phyloP scores from a whole-genome alignment of 306 rosid species.

The Prosopis cineraria region DNA sequence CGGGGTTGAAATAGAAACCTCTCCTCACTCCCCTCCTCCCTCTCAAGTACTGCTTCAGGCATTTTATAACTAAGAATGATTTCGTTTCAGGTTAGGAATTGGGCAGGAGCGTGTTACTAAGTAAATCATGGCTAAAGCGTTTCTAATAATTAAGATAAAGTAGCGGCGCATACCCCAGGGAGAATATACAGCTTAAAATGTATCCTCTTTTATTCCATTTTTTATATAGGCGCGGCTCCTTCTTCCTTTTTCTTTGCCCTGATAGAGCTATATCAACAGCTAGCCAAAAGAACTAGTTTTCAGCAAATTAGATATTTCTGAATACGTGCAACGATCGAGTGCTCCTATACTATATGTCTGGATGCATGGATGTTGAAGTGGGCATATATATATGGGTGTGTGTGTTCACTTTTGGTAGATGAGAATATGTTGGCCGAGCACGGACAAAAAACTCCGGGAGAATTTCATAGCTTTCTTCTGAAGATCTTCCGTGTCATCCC shows the following conservation, averaged over 20 bases:
- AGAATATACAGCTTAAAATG: slow-evolving; percentile 25
- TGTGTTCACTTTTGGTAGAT: background rate
- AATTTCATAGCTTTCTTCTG: slow-evolving; percentile 40
- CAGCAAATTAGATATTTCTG: background rate
- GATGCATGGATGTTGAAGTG: background rate
- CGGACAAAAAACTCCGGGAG: slow-evolving; percentile 44
- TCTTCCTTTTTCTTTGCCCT: background rate
- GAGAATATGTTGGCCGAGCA: slow-evolving; percentile 41
- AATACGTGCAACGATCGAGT: background rate
- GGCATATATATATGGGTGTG: too few relatives aligned
- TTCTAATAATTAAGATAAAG: slow-evolving; percentile 21
- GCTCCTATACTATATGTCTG: background rate
- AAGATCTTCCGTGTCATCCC: background rate
- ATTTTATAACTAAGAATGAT: slow-evolving; percentile 1
- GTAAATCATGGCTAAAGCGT: slow-evolving; percentile 16
- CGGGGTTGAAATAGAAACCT: background rate
- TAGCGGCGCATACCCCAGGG: slow-evolving; percentile 14
- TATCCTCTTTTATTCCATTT: slow-evolving; percentile 8
- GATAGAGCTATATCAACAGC: slow-evolving; percentile 1
- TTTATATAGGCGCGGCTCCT: slow-evolving; percentile 17
- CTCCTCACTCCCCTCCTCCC: background rate
- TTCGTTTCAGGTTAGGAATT: background rate
- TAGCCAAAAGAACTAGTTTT: background rate
- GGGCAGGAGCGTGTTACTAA: slow-evolving; percentile 14
- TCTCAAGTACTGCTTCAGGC: slow-evolving; percentile 23